Evolutionary conservation across 306 rosid genomes (phyloP).

Genomic region (Albizia julibrissin): DNA sequence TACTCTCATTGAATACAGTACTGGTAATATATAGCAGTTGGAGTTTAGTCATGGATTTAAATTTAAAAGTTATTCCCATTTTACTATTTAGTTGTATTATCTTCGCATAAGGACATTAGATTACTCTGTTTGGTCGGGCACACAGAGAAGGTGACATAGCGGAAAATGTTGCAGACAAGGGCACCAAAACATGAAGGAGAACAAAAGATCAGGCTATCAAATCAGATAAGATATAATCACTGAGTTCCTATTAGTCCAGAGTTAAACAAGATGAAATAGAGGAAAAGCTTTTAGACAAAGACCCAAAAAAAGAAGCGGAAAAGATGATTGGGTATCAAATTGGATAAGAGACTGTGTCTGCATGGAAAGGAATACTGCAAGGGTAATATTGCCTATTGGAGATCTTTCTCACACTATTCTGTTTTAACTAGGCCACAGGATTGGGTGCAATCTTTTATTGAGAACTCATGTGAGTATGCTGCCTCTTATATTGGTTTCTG

Average conservation of each 20-base stretch:
- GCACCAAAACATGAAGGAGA: not conserved
- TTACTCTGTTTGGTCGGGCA: not conserved
- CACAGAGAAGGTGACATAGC: not conserved
- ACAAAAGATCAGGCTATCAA: not conserved
- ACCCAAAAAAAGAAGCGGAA: not conserved
- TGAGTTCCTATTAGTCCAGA: not conserved
- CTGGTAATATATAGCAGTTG: not conserved
- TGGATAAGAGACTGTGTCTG: not conserved
- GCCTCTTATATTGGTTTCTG: not conserved
- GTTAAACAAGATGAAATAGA: not conserved
- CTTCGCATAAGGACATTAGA: not conserved
- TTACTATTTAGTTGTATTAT: not conserved
- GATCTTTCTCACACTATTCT: not conserved
- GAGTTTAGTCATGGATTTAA: not conserved
- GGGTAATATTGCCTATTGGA: not conserved
- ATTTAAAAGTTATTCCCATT: not conserved
- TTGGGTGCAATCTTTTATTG: not conserved
- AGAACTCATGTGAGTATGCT: not conserved
- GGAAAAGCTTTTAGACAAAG: not conserved
- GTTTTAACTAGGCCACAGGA: not conserved
- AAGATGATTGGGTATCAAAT: not conserved
- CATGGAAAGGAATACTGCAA: not conserved
- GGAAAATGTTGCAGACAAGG: not conserved
- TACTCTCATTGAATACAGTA: not conserved
- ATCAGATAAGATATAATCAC: not conserved